Evolutionary conservation across 2,329 filamentous ascomycete genomes (phyloP), one percentile per base, ranked within the genome.

Genomic region (Colletotrichum sp.): DNA sequence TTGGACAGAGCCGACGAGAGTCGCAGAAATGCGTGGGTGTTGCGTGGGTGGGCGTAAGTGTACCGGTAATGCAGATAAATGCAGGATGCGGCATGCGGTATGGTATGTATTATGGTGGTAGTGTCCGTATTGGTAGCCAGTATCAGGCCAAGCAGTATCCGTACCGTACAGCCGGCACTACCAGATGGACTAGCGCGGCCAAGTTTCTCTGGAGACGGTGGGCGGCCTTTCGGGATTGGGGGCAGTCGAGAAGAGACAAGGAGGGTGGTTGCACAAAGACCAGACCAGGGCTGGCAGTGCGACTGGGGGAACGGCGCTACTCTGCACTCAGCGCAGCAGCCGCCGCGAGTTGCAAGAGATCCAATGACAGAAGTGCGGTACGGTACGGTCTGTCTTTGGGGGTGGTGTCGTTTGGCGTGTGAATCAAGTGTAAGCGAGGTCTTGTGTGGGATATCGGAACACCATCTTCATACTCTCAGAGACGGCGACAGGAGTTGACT

Each of bases 251-350:
- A 32, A 32, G 34, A 26, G 55, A 75, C 55, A 75, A 72, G 68
- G 72, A 68, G 48, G 30, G n/a, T 72, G 60, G 72, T 71, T 66
- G 68, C 61, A 74, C 72, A 74, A 75, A 67, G 72, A 55, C 28
- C 57, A 48, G 43, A 48, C 73, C 64, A 68, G 57, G 63, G 64
- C 64, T 64, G 73, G 64, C 70, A 34, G 70, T 52, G 71, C 57
- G n/a, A 65, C 43, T 18, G 52, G 26, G 43, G 34, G 48, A 24
- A 21, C 26, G 61, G 15, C 36, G 72, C 52, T 32, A 36, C 24
- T 61, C 55, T 55, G 12, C 55, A 24, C 48, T 64, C 18, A 60
- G 26, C 26, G 58, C 26, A 63, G 68, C 66, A 64, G 71, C 58
- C 55, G 65, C 38, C 32, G 24, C 38, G 18, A 57, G 30, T 58